Base-by-base conservation (phyloP, 331 rosid species). In the Arachis monticola region DNA sequence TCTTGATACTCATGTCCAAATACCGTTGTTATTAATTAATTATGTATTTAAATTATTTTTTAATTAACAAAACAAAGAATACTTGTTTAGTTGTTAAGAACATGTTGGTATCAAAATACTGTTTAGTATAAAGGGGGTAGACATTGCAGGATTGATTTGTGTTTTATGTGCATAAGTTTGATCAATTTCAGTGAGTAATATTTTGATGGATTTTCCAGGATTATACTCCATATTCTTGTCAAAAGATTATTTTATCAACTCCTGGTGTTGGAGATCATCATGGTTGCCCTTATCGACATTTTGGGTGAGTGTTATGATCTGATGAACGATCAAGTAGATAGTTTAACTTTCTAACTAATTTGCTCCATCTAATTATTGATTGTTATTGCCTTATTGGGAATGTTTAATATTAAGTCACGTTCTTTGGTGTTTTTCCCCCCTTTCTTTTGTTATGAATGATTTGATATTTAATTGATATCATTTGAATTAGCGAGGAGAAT, bases 261-360 rank as follows among this genome's bases (percentile, higher is more conserved):
- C 99, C 99, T 47, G 89, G 96, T 51, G 81, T 87, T 65, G 99
- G 99, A 81, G 97, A 95, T 87, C 97, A 95, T 70, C 99, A 95
- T 80, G 99, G 99, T 60, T 95, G 97, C 85, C 99, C 99, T n/a
- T 95, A 95, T 79, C 88, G 96, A 76, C 96, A 92, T 84, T 95
- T 95, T 91, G 88, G 96, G 97, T 95, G 55, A 58, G 76, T 77
- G 77, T 65, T 71, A 41, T 53, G 10, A n/a, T 53, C 56, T 51
- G 2, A 58, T 53, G 73, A 66, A 42, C 74, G 67, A 17, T 46
- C 57, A 30, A 14, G 22, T 60, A 47, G 56, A 71, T 83, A 48
- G 7, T 67, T 60, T 67, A 74, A 67, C 69, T 62, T 60, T 76
- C 22, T 8, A 59, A 69, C 35, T 17, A 13, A 64, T 46, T 69